Evolutionary conservation across 2,329 filamentous ascomycete genomes (phyloP).

Genomic region (Venturia aucupariae): DNA sequence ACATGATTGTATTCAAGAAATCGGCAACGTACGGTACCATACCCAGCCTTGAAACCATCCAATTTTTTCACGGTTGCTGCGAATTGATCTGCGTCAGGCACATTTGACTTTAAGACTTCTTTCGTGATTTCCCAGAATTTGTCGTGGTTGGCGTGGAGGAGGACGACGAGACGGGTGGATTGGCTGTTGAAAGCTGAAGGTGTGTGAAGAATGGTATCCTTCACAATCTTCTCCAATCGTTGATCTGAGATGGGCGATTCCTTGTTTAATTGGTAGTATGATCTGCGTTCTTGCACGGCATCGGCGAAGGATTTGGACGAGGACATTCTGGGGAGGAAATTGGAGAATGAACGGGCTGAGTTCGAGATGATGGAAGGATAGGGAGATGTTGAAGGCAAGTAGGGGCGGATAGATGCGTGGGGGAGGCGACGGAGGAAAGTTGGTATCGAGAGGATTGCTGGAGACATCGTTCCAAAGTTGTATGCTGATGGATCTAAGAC

Average conservation of each 20-base stretch:
- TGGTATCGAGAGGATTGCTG: background rate
- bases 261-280: constrained; percentile 59
- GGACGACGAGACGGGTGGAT: constrained; percentile 66
- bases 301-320: constrained; percentile 46
- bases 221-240: constrained; percentile 54
- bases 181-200: constrained; percentile 88
- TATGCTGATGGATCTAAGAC: background rate
- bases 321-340: background rate
- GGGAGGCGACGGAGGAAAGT: background rate
- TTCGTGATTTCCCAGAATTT: constrained; percentile 72
- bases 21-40: constrained; percentile 57
- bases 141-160: constrained; percentile 75
- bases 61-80: constrained; percentile 43
- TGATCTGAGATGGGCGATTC: constrained; percentile 48
- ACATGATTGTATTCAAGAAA: too few relatives aligned
- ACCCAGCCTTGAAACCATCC: constrained; percentile 56
- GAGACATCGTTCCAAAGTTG: background rate
- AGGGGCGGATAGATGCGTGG: background rate
- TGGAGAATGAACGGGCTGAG: background rate
- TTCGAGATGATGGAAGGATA: background rate
- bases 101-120: constrained; percentile 56
- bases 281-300: constrained; percentile 58
- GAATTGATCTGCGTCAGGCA: constrained; percentile 55
- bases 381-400: background rate
- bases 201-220: constrained; percentile 53